Evolutionary conservation across 1,284 basidiomycete genomes (phyloP).

Genomic region (Cryptococcus sp.): DNA sequence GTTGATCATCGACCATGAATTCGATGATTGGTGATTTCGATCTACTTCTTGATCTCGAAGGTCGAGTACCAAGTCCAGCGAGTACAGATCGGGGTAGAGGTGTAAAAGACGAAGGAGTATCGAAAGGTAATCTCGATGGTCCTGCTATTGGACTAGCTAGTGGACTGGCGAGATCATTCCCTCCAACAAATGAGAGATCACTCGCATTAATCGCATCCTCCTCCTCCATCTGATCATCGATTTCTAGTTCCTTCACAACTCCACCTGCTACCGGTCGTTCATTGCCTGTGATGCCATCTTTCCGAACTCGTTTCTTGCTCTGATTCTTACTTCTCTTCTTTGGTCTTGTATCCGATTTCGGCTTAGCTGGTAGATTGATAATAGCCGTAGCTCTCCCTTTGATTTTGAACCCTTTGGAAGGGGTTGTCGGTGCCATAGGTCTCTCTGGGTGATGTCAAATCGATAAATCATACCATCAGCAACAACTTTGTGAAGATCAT

Average conservation of each 20-base stretch:
- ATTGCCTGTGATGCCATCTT: neutral
- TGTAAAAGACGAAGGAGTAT: conserved; percentile 13
- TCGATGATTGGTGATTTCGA: neutral
- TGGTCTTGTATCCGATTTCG: neutral
- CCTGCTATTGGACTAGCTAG: neutral
- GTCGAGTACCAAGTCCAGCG: neutral
- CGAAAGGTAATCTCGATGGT: neutral
- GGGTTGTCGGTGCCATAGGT: neutral
- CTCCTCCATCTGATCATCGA: no score
- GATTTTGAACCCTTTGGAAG: neutral
- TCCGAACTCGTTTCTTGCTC: neutral
- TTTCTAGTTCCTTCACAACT: no score
- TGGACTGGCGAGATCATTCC: neutral
- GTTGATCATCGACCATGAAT: neutral
- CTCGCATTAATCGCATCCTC: no score
- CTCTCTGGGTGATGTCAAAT: neutral
- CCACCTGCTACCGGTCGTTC: no score
- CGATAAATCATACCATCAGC: neutral
- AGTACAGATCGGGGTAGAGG: conserved; percentile 20
- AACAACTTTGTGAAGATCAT: neutral
- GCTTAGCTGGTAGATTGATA: neutral
- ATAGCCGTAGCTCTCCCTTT: neutral
- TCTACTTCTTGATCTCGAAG: neutral
- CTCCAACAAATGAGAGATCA: neutral
- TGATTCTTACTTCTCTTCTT: neutral